Conservation (phyloP, 345 rosid species). For the Rhizophora mangle region DNA sequence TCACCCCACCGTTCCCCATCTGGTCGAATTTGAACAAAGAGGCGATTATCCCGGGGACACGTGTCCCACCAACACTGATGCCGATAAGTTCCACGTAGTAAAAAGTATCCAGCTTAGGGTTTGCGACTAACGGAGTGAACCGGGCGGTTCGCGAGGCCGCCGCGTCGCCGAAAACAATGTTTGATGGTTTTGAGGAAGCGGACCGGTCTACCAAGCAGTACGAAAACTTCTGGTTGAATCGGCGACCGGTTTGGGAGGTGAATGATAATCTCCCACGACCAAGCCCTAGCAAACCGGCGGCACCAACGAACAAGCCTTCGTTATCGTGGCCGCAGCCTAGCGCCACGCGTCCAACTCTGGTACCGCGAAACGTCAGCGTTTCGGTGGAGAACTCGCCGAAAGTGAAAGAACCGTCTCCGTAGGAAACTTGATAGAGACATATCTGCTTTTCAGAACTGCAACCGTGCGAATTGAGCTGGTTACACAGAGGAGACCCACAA, state of each 20-base stretch:
- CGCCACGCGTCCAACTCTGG: slow-evolving; percentile 61
- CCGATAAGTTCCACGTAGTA: slow-evolving; percentile 86
- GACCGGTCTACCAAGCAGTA: slow-evolving; percentile 91
- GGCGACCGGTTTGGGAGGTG: slow-evolving; percentile 74
- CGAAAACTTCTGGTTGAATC: slow-evolving; percentile 73
- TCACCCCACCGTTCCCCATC: slow-evolving; percentile 85
- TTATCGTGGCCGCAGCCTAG: slow-evolving; percentile 94
- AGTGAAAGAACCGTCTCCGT: slow-evolving; percentile 95
- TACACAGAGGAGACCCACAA: slow-evolving; percentile 46
- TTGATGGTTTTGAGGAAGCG: slow-evolving; percentile 73
- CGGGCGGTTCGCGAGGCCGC: slow-evolving; percentile 67
- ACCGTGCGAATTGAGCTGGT: slow-evolving; percentile 18
- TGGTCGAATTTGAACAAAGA: slow-evolving; percentile 68
- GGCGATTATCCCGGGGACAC: slow-evolving; percentile 60
- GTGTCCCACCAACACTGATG: slow-evolving; percentile 83
- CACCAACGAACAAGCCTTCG: slow-evolving; percentile 88
- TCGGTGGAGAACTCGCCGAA: slow-evolving; percentile 83
- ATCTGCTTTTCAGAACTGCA: slow-evolving; percentile 43
- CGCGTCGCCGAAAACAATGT: slow-evolving; percentile 69
- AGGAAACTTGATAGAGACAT: slow-evolving; percentile 83
- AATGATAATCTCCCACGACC: slow-evolving; percentile 84
- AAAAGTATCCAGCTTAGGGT: slow-evolving; percentile 89
- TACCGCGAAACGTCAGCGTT: slow-evolving; percentile 70
- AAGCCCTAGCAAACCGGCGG: slow-evolving; percentile 87
- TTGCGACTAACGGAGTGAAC: slow-evolving; percentile 70